These are phyloP conservation scores for Globisporangium sylvaticum DNA, from an alignment of 352 stramenopile species.

Conservation along the genomic window DNA sequence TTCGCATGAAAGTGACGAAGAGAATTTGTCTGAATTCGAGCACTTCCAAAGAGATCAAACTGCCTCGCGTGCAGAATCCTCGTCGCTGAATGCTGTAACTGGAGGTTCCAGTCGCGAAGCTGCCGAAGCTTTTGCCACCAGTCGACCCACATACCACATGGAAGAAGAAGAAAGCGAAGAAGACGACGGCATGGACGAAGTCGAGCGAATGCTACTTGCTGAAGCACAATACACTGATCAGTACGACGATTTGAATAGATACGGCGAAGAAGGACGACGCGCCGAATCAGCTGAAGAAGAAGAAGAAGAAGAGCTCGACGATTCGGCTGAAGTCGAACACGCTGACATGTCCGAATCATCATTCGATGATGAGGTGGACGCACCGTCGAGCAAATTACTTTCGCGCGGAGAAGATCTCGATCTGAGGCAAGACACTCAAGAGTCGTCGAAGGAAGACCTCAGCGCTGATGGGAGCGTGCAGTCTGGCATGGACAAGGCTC, in stretches of 20 bases:
- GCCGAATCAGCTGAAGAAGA: background rate
- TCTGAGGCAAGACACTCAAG: background rate
- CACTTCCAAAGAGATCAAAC: background rate
- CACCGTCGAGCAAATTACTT: background rate
- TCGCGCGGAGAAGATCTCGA: background rate
- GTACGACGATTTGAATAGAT: background rate
- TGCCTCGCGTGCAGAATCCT: background rate
- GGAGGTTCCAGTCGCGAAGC: background rate
- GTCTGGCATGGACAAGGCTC: background rate
- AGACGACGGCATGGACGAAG: conserved; percentile 15
- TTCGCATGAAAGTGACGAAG: conserved; percentile 6
- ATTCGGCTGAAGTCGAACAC: background rate
- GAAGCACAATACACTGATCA: background rate
- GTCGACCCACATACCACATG: conserved; percentile 2
- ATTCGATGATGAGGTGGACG: background rate
- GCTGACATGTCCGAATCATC: background rate
- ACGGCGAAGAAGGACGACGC: background rate
- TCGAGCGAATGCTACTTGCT: conserved; percentile 12
- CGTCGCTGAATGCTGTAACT: background rate
- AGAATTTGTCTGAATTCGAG: conserved; percentile 4
- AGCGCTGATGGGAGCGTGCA: background rate
- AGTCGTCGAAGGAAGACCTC: background rate
- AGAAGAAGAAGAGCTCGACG: background rate
- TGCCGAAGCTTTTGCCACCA: background rate
- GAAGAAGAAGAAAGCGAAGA: conserved; percentile 12